Percentiles rank a stretch among this genome's conserved stretches.
These are phyloP conservation scores for Nothophaeocryptopus gaeumannii DNA, from an alignment of 2,329 filamentous ascomycete species.

Conservation along the genomic window DNA sequence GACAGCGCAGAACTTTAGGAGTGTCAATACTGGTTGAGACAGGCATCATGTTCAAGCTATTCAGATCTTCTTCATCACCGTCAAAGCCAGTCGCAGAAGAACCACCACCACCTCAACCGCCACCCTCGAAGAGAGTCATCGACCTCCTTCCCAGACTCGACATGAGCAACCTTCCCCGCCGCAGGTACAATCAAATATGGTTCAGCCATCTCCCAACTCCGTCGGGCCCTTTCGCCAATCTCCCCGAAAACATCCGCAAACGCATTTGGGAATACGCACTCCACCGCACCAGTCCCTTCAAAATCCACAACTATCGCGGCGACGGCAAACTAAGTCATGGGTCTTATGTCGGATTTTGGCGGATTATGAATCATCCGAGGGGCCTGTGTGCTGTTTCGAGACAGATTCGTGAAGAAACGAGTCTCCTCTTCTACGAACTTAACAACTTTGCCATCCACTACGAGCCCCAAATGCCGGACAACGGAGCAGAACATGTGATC, in stretches of 20 bases:
- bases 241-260: neutral
- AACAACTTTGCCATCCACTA: constrained; percentile 8
- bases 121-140: no score
- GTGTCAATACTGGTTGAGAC: no score
- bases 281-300: neutral
- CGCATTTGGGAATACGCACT: constrained; percentile 4
- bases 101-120: no score
- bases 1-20: neutral
- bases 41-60: no score
- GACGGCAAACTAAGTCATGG: constrained; percentile 6
- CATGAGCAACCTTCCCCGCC: neutral
- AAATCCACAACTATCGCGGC: constrained; percentile 9
- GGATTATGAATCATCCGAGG: neutral
- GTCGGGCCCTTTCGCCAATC: constrained; percentile 6
- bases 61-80: no score
- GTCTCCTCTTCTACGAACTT: constrained; percentile 7
- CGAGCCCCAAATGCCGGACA: constrained; percentile 3
- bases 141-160: neutral
- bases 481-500: neutral
- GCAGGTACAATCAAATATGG: constrained; percentile 3
- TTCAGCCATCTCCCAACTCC: constrained; percentile 8
- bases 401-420: constrained; percentile 4
- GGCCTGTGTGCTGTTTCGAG: constrained; percentile 7
- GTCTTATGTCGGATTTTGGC: neutral
- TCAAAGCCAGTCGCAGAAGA: no score